These are phyloP conservation scores for Candida methanosorbosa DNA, from an alignment of 805 yeast genomes.

Conservation along the genomic window DNA sequence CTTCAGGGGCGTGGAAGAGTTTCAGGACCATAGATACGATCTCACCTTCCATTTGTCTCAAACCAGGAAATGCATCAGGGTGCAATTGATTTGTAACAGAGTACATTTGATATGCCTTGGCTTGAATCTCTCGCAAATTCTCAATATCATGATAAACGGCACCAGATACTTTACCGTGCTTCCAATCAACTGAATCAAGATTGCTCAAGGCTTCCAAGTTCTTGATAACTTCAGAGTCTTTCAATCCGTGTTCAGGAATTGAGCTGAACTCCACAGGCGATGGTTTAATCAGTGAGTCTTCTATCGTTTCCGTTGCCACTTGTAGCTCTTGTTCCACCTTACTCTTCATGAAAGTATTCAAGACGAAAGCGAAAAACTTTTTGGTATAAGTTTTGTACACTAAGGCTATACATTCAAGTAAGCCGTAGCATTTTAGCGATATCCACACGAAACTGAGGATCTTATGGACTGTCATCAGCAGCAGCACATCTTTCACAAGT, in stretches of 20 bases:
- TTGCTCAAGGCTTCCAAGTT: slow-evolving; percentile 38
- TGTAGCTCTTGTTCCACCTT: slow-evolving; percentile 56
- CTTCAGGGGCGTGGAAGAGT: slow-evolving; percentile 63
- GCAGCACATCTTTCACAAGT: too few species aligned
- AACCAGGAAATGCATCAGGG: slow-evolving; percentile 96
- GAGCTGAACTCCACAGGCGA: slow-evolving; percentile 29
- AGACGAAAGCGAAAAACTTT: slow-evolving; percentile 5
- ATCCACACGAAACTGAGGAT: too few species aligned
- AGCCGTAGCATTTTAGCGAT: slow-evolving; percentile 13
- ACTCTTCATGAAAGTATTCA: slow-evolving; percentile 26
- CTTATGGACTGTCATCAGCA: too few species aligned
- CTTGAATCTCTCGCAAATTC: slow-evolving; percentile 65
- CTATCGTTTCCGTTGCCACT: slow-evolving; percentile 39
- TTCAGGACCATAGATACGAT: slow-evolving; percentile 84
- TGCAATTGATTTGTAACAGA: slow-evolving; percentile 91
- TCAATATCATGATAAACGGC: slow-evolving; percentile 95
- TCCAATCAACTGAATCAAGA: slow-evolving; percentile 45
- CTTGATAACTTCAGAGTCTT: slow-evolving; percentile 33
- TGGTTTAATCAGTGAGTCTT: slow-evolving; percentile 50
- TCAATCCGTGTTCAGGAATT: slow-evolving; percentile 57
- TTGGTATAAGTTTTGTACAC: slow-evolving; percentile 4
- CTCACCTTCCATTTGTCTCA: slow-evolving; percentile 93
- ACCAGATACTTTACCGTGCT: slow-evolving; percentile 80
- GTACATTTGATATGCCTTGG: slow-evolving; percentile 65
- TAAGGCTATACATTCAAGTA: slow-evolving; percentile 5